These are phyloP conservation scores for Colletotrichum sojae DNA, from an alignment of 2,329 filamentous ascomycete genomes.

Conservation along the genomic window DNA sequence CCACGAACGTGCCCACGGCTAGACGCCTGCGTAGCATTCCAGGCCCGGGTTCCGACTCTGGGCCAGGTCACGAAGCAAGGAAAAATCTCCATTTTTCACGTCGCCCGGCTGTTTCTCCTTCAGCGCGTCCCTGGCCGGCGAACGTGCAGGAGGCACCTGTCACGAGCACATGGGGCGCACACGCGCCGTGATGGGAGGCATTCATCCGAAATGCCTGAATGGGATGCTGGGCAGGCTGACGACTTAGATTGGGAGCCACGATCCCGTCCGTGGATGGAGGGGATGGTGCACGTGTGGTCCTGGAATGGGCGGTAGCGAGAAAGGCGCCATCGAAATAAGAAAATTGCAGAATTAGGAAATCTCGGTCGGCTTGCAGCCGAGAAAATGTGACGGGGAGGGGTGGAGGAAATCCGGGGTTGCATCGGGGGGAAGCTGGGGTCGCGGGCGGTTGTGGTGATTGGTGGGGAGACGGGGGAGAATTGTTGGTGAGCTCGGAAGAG, in stretches of 20 bases:
- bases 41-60: constrained; percentile 3
- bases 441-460: constrained; percentile 18
- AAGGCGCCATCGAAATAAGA: constrained; percentile 11
- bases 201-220: constrained; percentile 39
- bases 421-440: constrained; percentile 19
- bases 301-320: constrained; percentile 17
- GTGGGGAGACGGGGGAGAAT: constrained; percentile 1
- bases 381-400: constrained; percentile 29
- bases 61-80: constrained; percentile 5
- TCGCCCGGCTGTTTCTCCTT: neutral
- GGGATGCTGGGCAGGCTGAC: constrained; percentile 5
- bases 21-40: neutral
- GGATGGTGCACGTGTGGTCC: constrained; percentile 4
- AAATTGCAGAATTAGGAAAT: constrained; percentile 37
- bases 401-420: constrained; percentile 19
- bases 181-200: constrained; percentile 26
- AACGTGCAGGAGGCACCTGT: constrained; percentile 1
- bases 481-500: neutral
- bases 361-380: constrained; percentile 33
- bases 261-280: neutral
- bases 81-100: neutral
- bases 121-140: too few relatives aligned
- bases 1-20: neutral
- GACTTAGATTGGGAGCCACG: constrained; percentile 23
- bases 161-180: constrained; percentile 17